Conservation (phyloP, 768 basidiomycete species). For the Infundibulicybe gibba region DNA sequence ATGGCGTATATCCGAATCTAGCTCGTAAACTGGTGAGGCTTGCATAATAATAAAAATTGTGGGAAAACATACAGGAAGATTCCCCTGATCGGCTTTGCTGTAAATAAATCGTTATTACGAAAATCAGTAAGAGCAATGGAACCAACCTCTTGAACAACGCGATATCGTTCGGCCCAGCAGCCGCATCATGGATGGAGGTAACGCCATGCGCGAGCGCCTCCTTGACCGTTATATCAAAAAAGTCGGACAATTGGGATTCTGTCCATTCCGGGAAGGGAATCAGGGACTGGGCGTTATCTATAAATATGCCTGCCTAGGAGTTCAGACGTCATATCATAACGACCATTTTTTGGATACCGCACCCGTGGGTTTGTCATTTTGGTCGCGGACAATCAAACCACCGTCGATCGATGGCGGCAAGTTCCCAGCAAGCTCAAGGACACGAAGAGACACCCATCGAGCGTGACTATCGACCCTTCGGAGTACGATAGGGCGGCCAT, state of each 20-base stretch:
- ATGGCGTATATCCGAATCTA: constrained; percentile 64
- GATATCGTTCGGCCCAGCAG: constrained; percentile 43
- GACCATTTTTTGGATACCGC: neutral
- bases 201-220: constrained; percentile 79
- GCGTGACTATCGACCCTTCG: constrained; percentile 82
- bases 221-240: constrained; percentile 57
- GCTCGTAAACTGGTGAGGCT: neutral
- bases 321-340: neutral
- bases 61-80: constrained; percentile 55
- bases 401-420: constrained; percentile 68
- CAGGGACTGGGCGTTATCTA: constrained; percentile 86
- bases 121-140: neutral
- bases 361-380: constrained; percentile 67
- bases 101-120: constrained; percentile 1
- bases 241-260: constrained; percentile 51
- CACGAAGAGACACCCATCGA: constrained; percentile 76
- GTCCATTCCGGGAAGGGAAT: constrained; percentile 66
- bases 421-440: constrained; percentile 59
- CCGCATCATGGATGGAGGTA: constrained; percentile 89
- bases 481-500: constrained; percentile 68
- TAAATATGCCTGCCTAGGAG: constrained; percentile 54
- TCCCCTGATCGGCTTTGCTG: constrained; percentile 67
- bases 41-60: neutral
- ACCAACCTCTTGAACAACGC: constrained; percentile 63
- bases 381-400: constrained; percentile 68